These are phyloP conservation scores for Colletotrichum simmondsii DNA, from an alignment of 2,329 filamentous ascomycete species.

Conservation along the genomic window DNA sequence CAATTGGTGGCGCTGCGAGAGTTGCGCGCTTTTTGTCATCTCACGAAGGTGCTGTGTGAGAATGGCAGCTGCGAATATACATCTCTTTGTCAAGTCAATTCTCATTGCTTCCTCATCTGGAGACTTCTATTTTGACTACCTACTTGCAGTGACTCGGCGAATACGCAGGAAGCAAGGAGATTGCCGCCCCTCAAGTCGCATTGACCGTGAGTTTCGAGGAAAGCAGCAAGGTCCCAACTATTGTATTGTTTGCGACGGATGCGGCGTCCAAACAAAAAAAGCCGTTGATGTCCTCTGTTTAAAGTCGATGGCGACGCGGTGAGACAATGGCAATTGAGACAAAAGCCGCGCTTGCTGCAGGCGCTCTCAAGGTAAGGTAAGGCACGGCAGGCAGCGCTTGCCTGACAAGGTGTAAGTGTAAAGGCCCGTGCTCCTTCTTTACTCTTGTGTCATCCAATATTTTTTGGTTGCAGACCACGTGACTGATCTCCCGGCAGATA, in stretches of 20 bases:
- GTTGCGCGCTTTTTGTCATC: constrained; percentile 22
- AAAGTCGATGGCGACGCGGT: constrained; percentile 13
- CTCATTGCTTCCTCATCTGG: constrained; percentile 24
- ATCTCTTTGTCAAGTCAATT: constrained; percentile 27
- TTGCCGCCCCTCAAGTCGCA: neutral
- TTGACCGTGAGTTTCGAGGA: neutral
- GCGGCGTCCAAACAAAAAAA: neutral
- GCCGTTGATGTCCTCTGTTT: constrained; percentile 18
- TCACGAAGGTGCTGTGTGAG: constrained; percentile 21
- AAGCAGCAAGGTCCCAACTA: neutral
- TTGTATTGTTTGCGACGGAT: constrained; percentile 22
- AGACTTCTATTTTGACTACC: constrained; percentile 20
- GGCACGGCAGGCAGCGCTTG: neutral
- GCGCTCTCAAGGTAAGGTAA: neutral
- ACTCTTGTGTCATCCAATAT: neutral
- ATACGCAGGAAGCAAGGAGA: constrained; percentile 18
- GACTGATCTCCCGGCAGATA: constrained; percentile 25
- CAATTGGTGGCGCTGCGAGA: neutral
- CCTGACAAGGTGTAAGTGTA: neutral
- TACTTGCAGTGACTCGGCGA: neutral
- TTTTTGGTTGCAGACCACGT: constrained; percentile 3
- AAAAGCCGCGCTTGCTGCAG: constrained; percentile 7
- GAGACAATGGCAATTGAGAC: constrained; percentile 8
- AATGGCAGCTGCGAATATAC: constrained; percentile 4
- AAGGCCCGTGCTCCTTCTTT: neutral